A percentile compares a stretch with the other conserved stretches of the same genome.
Evolutionary conservation across 345 rosid genomes (phyloP).

Genomic region (Bruguiera sexangula): DNA sequence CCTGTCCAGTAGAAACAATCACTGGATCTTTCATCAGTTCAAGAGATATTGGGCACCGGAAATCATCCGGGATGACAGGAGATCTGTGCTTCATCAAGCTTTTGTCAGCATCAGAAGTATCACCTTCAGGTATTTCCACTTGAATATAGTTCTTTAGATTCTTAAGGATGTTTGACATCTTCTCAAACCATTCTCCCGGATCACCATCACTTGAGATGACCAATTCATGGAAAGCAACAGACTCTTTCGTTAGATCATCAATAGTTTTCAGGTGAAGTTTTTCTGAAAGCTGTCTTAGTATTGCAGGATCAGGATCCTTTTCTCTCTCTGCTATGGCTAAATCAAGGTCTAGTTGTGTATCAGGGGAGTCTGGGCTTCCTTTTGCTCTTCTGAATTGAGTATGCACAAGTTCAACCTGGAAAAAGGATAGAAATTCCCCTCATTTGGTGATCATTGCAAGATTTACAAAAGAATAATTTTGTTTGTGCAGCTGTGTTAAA

Average conservation of each 20-base stretch:
- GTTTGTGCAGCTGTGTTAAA: not conserved
- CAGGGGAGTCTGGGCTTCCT: conserved; percentile 53
- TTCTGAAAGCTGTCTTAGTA: conserved; percentile 69
- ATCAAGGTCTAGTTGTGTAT: conserved; percentile 68
- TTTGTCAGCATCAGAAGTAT: conserved; percentile 43
- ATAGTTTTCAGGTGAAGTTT: conserved; percentile 74
- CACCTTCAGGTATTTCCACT: conserved; percentile 52
- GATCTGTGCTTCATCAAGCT: conserved; percentile 62
- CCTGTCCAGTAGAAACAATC: conserved; percentile 98
- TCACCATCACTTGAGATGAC: conserved; percentile 60
- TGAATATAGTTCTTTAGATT: conserved; percentile 60
- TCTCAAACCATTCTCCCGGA: conserved; percentile 56
- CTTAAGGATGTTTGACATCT: conserved; percentile 61
- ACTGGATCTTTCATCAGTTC: conserved; percentile 99
- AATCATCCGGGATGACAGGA: conserved; percentile 95
- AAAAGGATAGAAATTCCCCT: not conserved
- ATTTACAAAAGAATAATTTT: not conserved
- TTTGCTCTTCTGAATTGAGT: conserved; percentile 82
- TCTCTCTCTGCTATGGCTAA: conserved; percentile 50
- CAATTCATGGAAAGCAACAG: conserved; percentile 71
- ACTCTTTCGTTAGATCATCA: conserved; percentile 74
- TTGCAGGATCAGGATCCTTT: conserved; percentile 53
- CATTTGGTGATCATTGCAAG: conserved; percentile 4
- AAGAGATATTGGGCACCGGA: conserved; percentile 96
- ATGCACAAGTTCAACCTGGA: conserved; percentile 83